A percentile compares a stretch with the other conserved stretches of the same genome.
Evolutionary conservation across 2,329 filamentous ascomycete species (phyloP).

Genomic region (Pseudogymnoascus sp.): DNA sequence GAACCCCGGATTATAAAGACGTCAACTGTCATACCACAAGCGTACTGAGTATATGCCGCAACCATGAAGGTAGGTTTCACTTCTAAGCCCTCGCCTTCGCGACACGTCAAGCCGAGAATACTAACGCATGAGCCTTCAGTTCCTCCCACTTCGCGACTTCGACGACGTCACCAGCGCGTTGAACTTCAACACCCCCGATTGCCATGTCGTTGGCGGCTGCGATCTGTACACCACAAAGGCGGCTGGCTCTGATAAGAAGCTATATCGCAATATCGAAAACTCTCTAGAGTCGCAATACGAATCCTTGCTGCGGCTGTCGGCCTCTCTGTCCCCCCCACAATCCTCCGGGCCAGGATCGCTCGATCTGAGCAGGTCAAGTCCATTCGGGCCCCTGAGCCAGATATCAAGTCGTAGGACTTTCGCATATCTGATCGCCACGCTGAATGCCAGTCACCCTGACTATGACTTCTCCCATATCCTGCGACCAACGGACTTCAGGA

Average conservation of each 20-base stretch:
- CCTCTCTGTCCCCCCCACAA: conserved; percentile 78
- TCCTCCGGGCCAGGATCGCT: conserved; percentile 43
- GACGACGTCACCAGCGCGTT: conserved; percentile 86
- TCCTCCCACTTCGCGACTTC: conserved; percentile 82
- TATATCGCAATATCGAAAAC: conserved; percentile 92
- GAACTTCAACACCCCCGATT: conserved; percentile 92
- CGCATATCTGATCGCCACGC: conserved; percentile 89
- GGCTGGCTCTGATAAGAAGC: conserved; percentile 88
- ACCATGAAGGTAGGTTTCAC: conserved; percentile 22
- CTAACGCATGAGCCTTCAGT: conserved; percentile 48
- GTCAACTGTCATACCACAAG: not conserved
- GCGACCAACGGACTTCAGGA: conserved; percentile 81
- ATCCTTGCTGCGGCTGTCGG: conserved; percentile 76
- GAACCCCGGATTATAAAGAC: not conserved
- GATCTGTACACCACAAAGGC: conserved; percentile 98
- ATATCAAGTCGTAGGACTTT: conserved; percentile 85
- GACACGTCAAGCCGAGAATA: not conserved
- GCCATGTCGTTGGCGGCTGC: conserved; percentile 85
- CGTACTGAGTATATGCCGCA: conserved; percentile 22
- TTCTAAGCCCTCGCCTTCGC: conserved; percentile 20
- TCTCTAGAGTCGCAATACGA: conserved; percentile 88
- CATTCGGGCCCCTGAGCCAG: conserved; percentile 85
- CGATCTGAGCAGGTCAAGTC: conserved; percentile 77
- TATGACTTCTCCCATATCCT: conserved; percentile 96
- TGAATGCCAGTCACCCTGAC: conserved; percentile 92